Percentiles rank a stretch among this genome's conserved stretches.
These are phyloP conservation scores for Marasmius fiardii DNA, from an alignment of 1,284 basidiomycete genomes.

Conservation along the genomic window DNA sequence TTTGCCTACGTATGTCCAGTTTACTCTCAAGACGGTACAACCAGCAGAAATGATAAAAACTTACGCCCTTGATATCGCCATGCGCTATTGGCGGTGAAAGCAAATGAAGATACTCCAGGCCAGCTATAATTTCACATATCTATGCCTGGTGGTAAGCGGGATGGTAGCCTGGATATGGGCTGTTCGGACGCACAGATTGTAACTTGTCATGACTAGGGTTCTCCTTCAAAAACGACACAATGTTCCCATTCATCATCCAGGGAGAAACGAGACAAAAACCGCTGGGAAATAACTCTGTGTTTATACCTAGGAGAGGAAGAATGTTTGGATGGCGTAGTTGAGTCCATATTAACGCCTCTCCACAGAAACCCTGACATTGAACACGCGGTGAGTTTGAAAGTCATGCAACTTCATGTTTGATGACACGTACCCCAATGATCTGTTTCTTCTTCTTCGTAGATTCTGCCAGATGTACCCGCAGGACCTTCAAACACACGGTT, in stretches of 20 bases:
- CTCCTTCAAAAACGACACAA: conserved; percentile 7
- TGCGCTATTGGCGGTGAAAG: conserved; percentile 1
- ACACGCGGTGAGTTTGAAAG: background rate
- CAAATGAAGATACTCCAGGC: conserved; percentile 1
- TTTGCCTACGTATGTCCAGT: background rate
- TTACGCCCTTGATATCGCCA: conserved; percentile 10
- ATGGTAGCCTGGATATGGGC: background rate
- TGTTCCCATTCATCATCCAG: conserved; percentile 13
- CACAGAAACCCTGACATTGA: background rate
- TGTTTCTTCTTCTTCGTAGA: background rate
- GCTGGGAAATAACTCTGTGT: conserved; percentile 5
- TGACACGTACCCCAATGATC: conserved; percentile 3
- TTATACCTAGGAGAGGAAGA: conserved; percentile 14
- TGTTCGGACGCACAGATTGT: background rate
- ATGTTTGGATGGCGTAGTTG: conserved; percentile 13
- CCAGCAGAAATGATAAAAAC: background rate
- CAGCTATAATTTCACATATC: conserved; percentile 7
- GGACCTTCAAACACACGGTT: conserved; percentile 12
- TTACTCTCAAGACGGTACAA: too few relatives aligned
- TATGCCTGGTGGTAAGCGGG: background rate
- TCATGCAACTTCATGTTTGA: background rate
- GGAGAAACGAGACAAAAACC: conserved; percentile 14
- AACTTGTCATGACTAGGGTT: conserved; percentile 9
- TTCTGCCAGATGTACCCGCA: conserved; percentile 8
- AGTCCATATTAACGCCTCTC: conserved; percentile 15